Base-by-base conservation (phyloP, 176 grass and related monocot genomes). In the Zizania latifolia region DNA sequence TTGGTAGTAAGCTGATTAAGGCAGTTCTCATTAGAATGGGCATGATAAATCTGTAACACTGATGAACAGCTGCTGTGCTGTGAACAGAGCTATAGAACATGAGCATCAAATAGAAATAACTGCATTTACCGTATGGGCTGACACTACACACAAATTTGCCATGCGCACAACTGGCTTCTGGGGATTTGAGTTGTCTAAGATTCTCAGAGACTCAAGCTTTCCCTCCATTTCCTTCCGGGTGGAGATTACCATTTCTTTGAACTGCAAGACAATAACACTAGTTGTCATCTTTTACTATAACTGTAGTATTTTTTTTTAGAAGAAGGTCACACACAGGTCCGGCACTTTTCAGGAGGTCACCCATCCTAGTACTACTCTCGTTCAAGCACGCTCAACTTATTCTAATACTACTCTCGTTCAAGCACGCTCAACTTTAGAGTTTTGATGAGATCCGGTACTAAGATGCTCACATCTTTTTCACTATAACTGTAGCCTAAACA, bases 141-240 rank as follows among this genome's bases (percentile, higher is more conserved):
- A 76, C 45, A 88, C 92, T 17, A 91, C 85, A 31, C 88, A 90
- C 58, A 94, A 71, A 78, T 94, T 94, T 80, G 88, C 92, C 92
- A 94, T 94, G 26, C 79, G 85, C 75, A 86, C 92, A 23, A 87
- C 87, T 71, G 95, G 91, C 77, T 99, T 99, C 63, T 88, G 71
- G 19, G 95, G 89, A 82, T 96, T 96, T 43, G 85, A 90, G 78
- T 39, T 84, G 81, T 93, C 92, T 73, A 91, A 72, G 70, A 90
- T 79, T 59, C 59, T 83, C 85, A 91, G 81, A 1, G 48, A 68
- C 16, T 90, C 72, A 0, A 91, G 51, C 68, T 94, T 99, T 67
- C 80, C 89, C 51, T 85, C 91, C 95, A 94, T 86, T 68, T 83
- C 82, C 81, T 70, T 99, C 45, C 41, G 58, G 64, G 72, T 86